Evolutionary conservation across 2,329 filamentous ascomycete genomes (phyloP).

Genomic region (Colletotrichum musae): DNA sequence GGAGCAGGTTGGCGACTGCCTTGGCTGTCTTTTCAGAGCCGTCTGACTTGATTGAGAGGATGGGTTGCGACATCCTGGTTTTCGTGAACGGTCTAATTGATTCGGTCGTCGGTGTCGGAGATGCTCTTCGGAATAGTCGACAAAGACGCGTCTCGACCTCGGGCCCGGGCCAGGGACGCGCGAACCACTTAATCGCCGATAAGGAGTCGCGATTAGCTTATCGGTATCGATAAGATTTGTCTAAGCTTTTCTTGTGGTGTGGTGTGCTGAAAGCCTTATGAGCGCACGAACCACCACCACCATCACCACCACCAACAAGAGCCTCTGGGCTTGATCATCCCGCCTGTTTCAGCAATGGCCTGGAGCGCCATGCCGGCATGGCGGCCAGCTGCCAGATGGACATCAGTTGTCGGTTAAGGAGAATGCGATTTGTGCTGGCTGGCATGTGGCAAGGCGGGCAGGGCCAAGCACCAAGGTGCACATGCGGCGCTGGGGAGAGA

Average conservation of each 20-base stretch:
- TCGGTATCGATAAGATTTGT: slow-evolving; percentile 29
- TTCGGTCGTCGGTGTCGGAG: background rate
- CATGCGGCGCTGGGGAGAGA: slow-evolving; percentile 18
- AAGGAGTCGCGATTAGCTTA: slow-evolving; percentile 29
- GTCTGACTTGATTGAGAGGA: slow-evolving; percentile 56
- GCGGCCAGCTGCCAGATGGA: background rate
- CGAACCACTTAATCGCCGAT: slow-evolving; percentile 25
- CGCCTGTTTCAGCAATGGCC: slow-evolving; percentile 23
- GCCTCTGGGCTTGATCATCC: slow-evolving; percentile 14
- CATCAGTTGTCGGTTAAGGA: too few species aligned
- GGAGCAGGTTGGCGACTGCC: slow-evolving; percentile 79
- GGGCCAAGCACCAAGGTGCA: too few species aligned
- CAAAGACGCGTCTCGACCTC: slow-evolving; percentile 22
- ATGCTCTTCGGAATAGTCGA: background rate
- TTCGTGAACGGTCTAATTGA: background rate
- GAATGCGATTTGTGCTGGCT: too few species aligned
- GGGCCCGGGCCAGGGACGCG: background rate
- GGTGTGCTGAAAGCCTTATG: background rate
- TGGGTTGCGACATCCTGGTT: slow-evolving; percentile 57
- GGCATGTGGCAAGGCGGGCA: too few species aligned
- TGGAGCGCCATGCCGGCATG: background rate
- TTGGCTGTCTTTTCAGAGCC: slow-evolving; percentile 47
- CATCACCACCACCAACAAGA: background rate
- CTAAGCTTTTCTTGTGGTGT: slow-evolving; percentile 13
- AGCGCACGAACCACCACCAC: slow-evolving; percentile 16